These are phyloP conservation scores for Acidomyces sp. DNA, from an alignment of 495 filamentous ascomycete species.

Conservation along the genomic window DNA sequence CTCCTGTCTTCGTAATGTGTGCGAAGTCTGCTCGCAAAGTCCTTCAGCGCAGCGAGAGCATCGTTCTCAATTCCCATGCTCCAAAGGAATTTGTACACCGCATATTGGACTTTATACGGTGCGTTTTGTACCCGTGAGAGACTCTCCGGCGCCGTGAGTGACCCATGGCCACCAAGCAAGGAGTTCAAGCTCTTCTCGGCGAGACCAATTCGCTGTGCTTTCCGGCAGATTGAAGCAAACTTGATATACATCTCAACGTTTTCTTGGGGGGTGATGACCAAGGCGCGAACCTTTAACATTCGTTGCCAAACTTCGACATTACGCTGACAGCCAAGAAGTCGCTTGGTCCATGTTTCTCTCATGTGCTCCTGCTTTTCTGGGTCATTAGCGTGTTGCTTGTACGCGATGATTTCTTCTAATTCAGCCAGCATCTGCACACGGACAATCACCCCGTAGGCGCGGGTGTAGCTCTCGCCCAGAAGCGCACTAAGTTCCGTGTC, in stretches of 20 bases:
- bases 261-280: constrained; percentile 80
- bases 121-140: constrained; percentile 24
- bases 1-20: constrained; percentile 52
- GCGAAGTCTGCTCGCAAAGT: constrained; percentile 67
- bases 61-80: constrained; percentile 55
- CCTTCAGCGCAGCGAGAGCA: constrained; percentile 63
- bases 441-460: constrained; percentile 90
- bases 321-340: constrained; percentile 85
- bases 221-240: constrained; percentile 93
- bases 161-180: constrained; percentile 44
- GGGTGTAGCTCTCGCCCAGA: constrained; percentile 89
- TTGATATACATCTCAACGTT: constrained; percentile 99
- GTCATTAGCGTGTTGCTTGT: constrained; percentile 76
- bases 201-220: constrained; percentile 86
- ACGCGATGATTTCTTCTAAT: constrained; percentile 92
- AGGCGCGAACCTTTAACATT: constrained; percentile 85
- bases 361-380: constrained; percentile 76
- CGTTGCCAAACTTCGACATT: constrained; percentile 98
- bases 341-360: constrained; percentile 86
- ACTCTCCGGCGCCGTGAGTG: constrained; percentile 20
- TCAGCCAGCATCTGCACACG: constrained; percentile 98
- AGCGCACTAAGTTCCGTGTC: constrained; percentile 91
- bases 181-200: constrained; percentile 89
- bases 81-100: constrained; percentile 91
- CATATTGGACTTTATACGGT: constrained; percentile 63